These are phyloP conservation scores for Dimargaris verticillata DNA, from an alignment of 192 early-diverging fungal species.

Conservation along the genomic window DNA sequence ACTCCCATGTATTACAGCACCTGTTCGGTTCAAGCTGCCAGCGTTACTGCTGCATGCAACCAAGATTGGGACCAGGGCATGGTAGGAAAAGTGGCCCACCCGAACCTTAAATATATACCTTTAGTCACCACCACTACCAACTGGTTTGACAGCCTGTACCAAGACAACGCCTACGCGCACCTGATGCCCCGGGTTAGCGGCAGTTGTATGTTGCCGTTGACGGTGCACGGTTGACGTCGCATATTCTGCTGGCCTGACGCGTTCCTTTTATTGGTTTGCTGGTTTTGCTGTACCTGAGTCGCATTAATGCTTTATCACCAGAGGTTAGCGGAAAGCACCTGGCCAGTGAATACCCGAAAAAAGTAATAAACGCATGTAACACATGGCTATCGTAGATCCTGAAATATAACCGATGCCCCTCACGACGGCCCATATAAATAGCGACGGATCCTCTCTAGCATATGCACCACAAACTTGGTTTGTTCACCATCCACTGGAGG, in stretches of 20 bases:
- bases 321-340: too few species aligned
- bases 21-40: too few species aligned
- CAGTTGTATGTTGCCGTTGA: conserved; percentile 72
- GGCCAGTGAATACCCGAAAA: background rate
- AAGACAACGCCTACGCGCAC: conserved; percentile 43
- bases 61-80: too few species aligned
- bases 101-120: too few species aligned
- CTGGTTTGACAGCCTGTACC: too few species aligned
- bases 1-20: too few species aligned
- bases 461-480: background rate
- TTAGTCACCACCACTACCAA: too few species aligned
- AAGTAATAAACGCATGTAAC: background rate
- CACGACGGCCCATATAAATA: conserved; percentile 5
- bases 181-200: conserved; percentile 92
- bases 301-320: too few species aligned
- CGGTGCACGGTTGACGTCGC: conserved; percentile 60
- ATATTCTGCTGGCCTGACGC: conserved; percentile 88
- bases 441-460: conserved; percentile 5
- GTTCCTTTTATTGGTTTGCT: too few species aligned
- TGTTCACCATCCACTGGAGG: conserved; percentile 7
- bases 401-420: background rate
- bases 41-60: too few species aligned
- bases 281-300: too few species aligned
- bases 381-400: background rate
- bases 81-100: too few species aligned